Evolutionary conservation across 179 eudicot genomes (phyloP), one percentile per base, ranked within the genome.

Genomic region (Nepenthes alata): DNA sequence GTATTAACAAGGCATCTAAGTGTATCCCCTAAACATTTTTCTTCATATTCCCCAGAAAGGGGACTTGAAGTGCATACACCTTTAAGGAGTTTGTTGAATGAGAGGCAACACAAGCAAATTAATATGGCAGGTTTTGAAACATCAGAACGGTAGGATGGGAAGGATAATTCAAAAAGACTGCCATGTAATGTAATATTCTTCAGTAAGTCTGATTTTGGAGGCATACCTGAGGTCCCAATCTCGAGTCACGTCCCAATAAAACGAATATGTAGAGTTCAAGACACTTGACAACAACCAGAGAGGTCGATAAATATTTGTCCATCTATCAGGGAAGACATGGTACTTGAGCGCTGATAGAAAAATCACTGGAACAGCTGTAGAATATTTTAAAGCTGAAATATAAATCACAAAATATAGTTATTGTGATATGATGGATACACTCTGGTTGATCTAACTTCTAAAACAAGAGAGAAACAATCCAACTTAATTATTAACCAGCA

Each of bases 181-280:
- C 25, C 25, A 25, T 25, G 25, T 25, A 25, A 25, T 25, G 0
- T 0, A 55, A 37, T 37, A 44, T 13, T 54, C 16, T 53, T 13
- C 62, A 48, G 12, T 47, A 16, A 7, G 14, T 36, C 16, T 11
- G 58, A 25, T 37, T 0, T 4, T 16, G 66, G 47, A 39, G 35
- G 70, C 67, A 51, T 86, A 93, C 98, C 96, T 93, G 83, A 93
- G 69, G 79, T 93, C 96, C 98, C 98, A 93, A 76, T 93, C 98
- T 71, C 95, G 85, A 35, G 86, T 81, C 53, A 93, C 74, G 72
- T 93, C 98, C 98, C 98, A 93, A 74, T 93, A 93, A 78, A 89
- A 93, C 15, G 96, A 93, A 75, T 93, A 93, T 66, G 71, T 73
- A 10, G 96, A 93, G 74, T 89, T 89, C 72, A 86, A 59, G 65